Evolutionary conservation across 2,329 filamentous ascomycete genomes (phyloP).

Genomic region (Fusarium secorum): DNA sequence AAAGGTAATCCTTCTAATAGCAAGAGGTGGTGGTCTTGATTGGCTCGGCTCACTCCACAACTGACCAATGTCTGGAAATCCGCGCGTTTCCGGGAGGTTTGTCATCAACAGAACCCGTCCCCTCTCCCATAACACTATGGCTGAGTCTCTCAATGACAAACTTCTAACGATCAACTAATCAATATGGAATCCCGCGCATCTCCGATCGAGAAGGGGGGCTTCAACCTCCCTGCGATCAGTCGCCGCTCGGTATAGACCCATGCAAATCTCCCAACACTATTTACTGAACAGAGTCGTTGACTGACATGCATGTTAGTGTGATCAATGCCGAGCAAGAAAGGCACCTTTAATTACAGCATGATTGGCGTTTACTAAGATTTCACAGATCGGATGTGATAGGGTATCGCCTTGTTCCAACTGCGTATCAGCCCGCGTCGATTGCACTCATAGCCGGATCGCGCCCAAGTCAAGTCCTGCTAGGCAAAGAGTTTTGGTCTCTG

Average conservation of each 20-base stretch:
- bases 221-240: conserved; percentile 4
- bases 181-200: conserved; percentile 30
- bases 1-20: background rate
- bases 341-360: background rate
- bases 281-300: background rate
- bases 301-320: conserved; percentile 26
- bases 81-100: conserved; percentile 4
- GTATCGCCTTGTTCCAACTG: conserved; percentile 45
- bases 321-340: conserved; percentile 37
- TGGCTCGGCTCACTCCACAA: background rate
- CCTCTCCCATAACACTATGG: background rate
- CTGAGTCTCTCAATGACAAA: background rate
- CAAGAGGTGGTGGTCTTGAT: background rate
- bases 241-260: conserved; percentile 29
- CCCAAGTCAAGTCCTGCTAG: conserved; percentile 37
- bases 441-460: conserved; percentile 45
- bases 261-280: too few relatives aligned
- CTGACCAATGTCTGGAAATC: conserved; percentile 4
- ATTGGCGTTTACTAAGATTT: background rate
- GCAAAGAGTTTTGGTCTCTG: conserved; percentile 49
- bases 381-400: conserved; percentile 33
- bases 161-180: too few relatives aligned
- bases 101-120: background rate
- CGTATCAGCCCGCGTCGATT: conserved; percentile 42
- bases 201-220: background rate